These are phyloP conservation scores for Yarrowia bubula DNA, from an alignment of 805 yeast genomes.

Conservation along the genomic window DNA sequence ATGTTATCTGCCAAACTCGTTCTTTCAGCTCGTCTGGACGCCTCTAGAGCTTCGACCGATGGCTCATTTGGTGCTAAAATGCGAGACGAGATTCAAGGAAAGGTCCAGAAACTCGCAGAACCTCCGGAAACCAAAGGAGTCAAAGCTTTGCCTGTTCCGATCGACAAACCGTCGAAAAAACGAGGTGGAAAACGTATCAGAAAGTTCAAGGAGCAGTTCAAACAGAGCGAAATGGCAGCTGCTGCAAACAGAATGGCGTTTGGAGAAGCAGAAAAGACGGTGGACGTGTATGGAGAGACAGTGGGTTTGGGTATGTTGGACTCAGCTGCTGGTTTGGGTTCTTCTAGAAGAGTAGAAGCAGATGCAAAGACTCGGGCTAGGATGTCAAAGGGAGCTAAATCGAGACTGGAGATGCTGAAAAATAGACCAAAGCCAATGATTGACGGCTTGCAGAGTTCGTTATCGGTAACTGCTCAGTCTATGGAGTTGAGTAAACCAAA, in stretches of 20 bases:
- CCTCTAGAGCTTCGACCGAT: constrained; percentile 45
- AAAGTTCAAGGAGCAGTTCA: constrained; percentile 76
- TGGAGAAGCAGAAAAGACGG: constrained; percentile 67
- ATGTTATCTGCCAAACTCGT: constrained; percentile 76
- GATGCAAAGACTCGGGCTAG: constrained; percentile 54
- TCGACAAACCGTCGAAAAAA: constrained; percentile 71
- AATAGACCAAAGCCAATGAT: constrained; percentile 21
- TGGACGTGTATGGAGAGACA: constrained; percentile 66
- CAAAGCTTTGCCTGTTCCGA: constrained; percentile 71
- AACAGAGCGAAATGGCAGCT: constrained; percentile 73
- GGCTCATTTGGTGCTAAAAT: constrained; percentile 60
- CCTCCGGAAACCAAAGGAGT: constrained; percentile 68
- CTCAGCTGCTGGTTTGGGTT: constrained; percentile 35
- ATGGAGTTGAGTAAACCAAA: constrained; percentile 20
- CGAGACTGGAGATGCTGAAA: constrained; percentile 3
- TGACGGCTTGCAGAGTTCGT: constrained; percentile 14
- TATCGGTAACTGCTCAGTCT: constrained; percentile 4
- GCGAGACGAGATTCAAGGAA: constrained; percentile 56
- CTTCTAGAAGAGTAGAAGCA: constrained; percentile 33
- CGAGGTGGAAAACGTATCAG: constrained; percentile 83
- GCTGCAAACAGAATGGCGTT: constrained; percentile 84
- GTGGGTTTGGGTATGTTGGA: constrained; percentile 74
- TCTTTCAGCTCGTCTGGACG: constrained; percentile 80
- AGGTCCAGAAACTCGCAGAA: constrained; percentile 66
- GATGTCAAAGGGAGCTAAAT: constrained; percentile 49